Percentiles rank a stretch among this genome's conserved stretches.
These are phyloP conservation scores for Lithospermum erythrorhizon DNA, from an alignment of 257 asterid genomes.

Conservation along the genomic window DNA sequence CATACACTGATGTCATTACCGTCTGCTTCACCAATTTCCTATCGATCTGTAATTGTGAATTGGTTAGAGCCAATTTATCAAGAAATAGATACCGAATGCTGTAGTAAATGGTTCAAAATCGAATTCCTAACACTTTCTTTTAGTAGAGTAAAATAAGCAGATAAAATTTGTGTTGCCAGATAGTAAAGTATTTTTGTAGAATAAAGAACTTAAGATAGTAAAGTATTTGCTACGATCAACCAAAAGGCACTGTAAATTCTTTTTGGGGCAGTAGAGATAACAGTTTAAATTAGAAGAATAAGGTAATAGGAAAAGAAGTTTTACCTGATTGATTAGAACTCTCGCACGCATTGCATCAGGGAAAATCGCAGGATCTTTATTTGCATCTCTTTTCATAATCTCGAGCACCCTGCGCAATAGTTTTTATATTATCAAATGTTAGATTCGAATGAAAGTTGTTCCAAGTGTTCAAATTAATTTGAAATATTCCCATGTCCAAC, in stretches of 20 bases:
- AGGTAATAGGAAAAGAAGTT: background rate
- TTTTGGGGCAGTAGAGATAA: background rate
- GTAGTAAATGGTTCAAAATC: background rate
- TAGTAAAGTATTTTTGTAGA: no score
- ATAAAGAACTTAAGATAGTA: no score
- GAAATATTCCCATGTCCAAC: background rate
- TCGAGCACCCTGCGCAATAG: constrained; percentile 63
- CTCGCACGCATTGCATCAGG: constrained; percentile 76
- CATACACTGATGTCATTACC: constrained; percentile 98
- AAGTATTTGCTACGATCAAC: no score
- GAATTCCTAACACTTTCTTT: no score
- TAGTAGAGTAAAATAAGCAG: no score
- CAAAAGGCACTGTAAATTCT: no score
- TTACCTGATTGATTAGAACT: constrained; percentile 64
- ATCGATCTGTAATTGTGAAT: constrained; percentile 57
- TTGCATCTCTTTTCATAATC: constrained; percentile 80
- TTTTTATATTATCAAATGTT: background rate
- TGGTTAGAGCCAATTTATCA: background rate
- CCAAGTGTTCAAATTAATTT: background rate
- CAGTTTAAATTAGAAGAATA: background rate
- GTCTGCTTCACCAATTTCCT: constrained; percentile 97
- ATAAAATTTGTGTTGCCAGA: no score
- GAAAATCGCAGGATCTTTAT: constrained; percentile 66
- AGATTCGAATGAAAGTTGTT: background rate
- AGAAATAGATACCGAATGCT: background rate